Base-by-base conservation (phyloP, 2,329 filamentous ascomycete genomes). In the Arthrobotrys iridis region DNA sequence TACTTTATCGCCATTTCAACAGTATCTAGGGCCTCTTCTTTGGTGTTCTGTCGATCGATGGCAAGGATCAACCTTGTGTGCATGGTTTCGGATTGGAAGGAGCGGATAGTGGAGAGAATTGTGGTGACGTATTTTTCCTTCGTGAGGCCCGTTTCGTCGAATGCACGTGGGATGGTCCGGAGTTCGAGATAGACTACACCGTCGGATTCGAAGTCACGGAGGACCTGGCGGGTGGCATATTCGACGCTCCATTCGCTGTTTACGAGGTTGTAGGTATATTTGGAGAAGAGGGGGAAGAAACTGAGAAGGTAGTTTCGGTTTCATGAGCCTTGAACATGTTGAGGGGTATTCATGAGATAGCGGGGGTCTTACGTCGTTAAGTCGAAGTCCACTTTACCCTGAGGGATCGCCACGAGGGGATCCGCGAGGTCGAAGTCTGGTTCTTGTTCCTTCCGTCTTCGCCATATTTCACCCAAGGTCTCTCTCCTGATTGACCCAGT, bases 111-210 rank as follows among this genome's bases (percentile, higher is more conserved):
- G n/a, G 83, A 81, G 6, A 93, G 84, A n/a, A 95, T 85, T 4
- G 87, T 86, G 33, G 83, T 78, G 30, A 94, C 85, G 81, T 95
- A 94, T 63, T 84, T 83, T 2, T 86, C 85, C 77, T 88, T 88
- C 22, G 88, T 87, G 40, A 92, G 83, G 11, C 82, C 82, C 4
- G 84, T 83, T 0, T 82, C 80, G 2, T 85, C 84, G 33, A 90
- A 87, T 1, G 86, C 85, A 62, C 92, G 87, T 0, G 92, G 92
- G 0, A 91, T 95, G 0, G 92, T 94, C 45, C 92, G 88, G 22
- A 95, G 86, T 81, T 96, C 92, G 10, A 93, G 85, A 80, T 95
- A 94, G 66, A 87, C 85, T 13, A 94, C 89, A 35, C 91, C 90
- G 79, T 95, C 92, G 24, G 82, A 81, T 58, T 86, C 84, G 79